Percentiles rank a stretch among this genome's conserved stretches.
Conservation (phyloP, 345 rosid species). For the Acer campestre region DNA sequence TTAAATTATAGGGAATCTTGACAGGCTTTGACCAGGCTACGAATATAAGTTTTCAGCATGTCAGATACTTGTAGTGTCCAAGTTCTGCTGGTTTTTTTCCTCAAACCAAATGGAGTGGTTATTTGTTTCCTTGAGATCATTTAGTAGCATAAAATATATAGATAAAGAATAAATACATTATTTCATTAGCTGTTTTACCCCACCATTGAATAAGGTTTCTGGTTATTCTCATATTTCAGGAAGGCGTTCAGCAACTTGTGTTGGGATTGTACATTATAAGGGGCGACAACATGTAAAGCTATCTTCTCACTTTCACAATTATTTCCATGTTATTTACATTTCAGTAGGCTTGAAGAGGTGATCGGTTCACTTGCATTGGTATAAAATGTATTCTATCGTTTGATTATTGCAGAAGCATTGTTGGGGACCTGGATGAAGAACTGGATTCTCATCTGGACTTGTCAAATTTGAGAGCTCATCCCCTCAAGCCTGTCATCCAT, state of each 20-base stretch:
- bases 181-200: neutral
- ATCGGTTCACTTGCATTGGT: neutral
- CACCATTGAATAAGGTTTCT: neutral
- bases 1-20: conserved; percentile 53
- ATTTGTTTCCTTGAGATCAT: neutral
- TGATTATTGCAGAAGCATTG: conserved; percentile 67
- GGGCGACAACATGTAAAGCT: conserved; percentile 91
- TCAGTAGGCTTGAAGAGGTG: neutral
- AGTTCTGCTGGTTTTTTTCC: neutral
- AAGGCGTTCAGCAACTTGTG: conserved; percentile 93
- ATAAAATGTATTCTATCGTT: neutral
- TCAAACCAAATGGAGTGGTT: neutral
- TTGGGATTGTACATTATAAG: conserved; percentile 95
- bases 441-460: conserved; percentile 77
- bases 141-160: neutral
- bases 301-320: neutral
- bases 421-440: conserved; percentile 92
- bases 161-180: neutral
- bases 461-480: conserved; percentile 90
- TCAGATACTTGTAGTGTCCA: neutral
- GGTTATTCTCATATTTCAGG: conserved; percentile 44
- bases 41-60: conserved; percentile 35
- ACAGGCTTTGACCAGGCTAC: conserved; percentile 95
- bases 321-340: neutral
- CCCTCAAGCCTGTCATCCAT: conserved; percentile 90